Base-by-base conservation (phyloP, 1,284 basidiomycete genomes). In the Anthracocystis setariae region DNA sequence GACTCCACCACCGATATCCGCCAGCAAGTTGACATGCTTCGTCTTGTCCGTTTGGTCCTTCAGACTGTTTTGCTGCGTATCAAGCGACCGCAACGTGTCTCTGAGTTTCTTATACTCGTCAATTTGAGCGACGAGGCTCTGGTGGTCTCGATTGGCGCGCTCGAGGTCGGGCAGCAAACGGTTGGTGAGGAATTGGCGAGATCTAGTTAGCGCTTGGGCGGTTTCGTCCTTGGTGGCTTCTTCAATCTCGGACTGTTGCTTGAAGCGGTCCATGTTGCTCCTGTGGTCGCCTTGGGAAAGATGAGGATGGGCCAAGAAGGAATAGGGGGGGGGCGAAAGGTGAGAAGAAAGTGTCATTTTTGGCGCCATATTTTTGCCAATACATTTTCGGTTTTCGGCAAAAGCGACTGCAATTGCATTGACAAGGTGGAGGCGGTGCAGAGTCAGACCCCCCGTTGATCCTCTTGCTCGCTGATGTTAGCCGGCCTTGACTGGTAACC, bases 141-240 rank as follows among this genome's bases (percentile, higher is more conserved):
- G 54, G 13, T 65, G 67, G 25, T 66, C 52, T 23, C 45, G 50
- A 40, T 65, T 66, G 2, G 71, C 71, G 1, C 38, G 32, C n/a
- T 73, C 71, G 20, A 73, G 58, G 35, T 73, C 71, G 4, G 71
- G 71, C 5, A 73, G 40, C 1, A 73, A 55, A 5, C 67, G 61
- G 7, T 51, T 46, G 33, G 67, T 66, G 20, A 73, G 62, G 33
- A 73, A 73, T 17, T 62, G 55, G 2, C 71, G 51, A 8, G 71
- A 73, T 23, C 61, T 64, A 44, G 50, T 33, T 3, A 73, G 58
- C 3, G 68, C 71, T 33, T 58, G 47, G n/a, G 61, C 59, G 21
- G 71, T 70, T 15, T 73, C 67, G 13, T 33, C 42, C 38, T 53
- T 64, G 24, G 71, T 73, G 0, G 68, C 63, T 42, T 71, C 68